Evolutionary conservation across 2,329 filamentous ascomycete genomes (phyloP).

Genomic region (Colletotrichum destructivum): DNA sequence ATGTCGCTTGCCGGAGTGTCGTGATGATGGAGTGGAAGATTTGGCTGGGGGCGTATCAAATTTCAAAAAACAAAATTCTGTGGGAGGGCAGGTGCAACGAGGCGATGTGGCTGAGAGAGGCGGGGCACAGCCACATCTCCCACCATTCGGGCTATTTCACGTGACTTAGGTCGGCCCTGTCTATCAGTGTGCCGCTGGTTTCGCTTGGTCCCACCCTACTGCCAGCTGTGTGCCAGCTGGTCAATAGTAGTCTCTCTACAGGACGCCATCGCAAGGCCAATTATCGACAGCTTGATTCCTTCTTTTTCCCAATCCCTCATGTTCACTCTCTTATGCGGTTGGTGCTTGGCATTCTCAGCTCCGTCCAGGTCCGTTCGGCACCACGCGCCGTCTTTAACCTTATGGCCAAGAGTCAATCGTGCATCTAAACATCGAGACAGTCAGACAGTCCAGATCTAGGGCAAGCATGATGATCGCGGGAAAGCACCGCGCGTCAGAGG

Average conservation of each 20-base stretch:
- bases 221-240: neutral
- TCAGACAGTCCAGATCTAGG: slow-evolving; percentile 30
- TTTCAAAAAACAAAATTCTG: slow-evolving; percentile 28
- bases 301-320: too few relatives aligned
- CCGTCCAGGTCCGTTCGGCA: too few relatives aligned
- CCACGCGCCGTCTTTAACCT: neutral
- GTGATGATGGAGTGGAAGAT: slow-evolving; percentile 37
- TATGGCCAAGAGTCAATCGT: slow-evolving; percentile 1
- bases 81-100: slow-evolving; percentile 38
- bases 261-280: too few relatives aligned
- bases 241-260: too few relatives aligned
- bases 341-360: too few relatives aligned
- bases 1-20: slow-evolving; percentile 44
- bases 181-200: neutral
- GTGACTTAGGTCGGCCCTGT: slow-evolving; percentile 26
- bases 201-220: neutral
- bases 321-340: too few relatives aligned
- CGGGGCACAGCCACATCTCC: slow-evolving; percentile 23
- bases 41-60: slow-evolving; percentile 24
- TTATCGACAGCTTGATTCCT: too few relatives aligned
- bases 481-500: slow-evolving; percentile 31
- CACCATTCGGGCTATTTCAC: slow-evolving; percentile 18
- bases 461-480: slow-evolving; percentile 34
- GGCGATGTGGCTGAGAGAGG: slow-evolving; percentile 24
- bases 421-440: slow-evolving; percentile 34